Evolutionary conservation across 2,329 filamentous ascomycete species (phyloP), one percentile per base, ranked within the genome.

Genomic region (Juglanconis sp.): DNA sequence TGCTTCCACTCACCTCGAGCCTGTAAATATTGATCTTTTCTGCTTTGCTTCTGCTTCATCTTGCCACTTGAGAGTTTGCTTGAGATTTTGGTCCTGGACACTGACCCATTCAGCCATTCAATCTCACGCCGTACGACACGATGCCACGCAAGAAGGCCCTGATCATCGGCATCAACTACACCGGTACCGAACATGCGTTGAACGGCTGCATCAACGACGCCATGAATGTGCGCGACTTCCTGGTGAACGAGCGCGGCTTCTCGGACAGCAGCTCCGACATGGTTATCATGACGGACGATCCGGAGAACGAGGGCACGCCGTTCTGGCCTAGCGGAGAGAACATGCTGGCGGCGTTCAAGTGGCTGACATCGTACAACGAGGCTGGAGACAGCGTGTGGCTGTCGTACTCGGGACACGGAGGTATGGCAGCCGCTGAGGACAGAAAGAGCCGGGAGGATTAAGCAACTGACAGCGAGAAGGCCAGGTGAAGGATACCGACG

Each of bases 371-470:
- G 32, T 65, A 66, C 38, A 75, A 74, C 40, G 77, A 81, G 57
- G 79, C 82, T 0, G 78, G 79, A 9, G 81, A 80, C 58, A 77
- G 73, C 8, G 71, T 81, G 17, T 86, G 84, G 73, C 69, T 86
- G 53, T 83, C 84, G 64, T 87, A 86, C 65, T 83, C 80, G 0
- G 84, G 84, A 1, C 84, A 87, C 63, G 84, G 84, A 56, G 79
- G 82, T 47, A 49, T 38, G 62, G 35, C 5, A 3, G 42, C 15
- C n/a, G 59, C 36, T 30, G 5, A 10, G 4, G 10, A 8, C 31
- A 13, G 6, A 32, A 56, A 17, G 24, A 49, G 30, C 48, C 11
- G n/a, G 13, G 5, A 51, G 13, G 44, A 34, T n/a, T 46, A 32
- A 8, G 56, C 59, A 49, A 63, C 53, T 38, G 35, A 59, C 35